Base-by-base conservation (phyloP, 176 grass and related monocot genomes). In the Stipa capillata region DNA sequence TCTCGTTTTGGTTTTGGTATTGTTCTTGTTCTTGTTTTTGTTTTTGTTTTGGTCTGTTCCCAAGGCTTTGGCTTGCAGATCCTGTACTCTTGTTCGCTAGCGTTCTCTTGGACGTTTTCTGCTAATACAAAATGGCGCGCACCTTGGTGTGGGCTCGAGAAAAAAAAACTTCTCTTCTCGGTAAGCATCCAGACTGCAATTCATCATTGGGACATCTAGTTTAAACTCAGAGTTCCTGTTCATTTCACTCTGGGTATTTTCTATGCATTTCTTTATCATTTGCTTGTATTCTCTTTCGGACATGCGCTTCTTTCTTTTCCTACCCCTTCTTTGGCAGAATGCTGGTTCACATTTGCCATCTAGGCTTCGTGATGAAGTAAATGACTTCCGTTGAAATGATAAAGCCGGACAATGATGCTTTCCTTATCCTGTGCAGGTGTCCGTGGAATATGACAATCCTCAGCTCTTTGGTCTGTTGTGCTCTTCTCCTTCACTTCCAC, bases 201-300 rank as follows among this genome's bases (percentile, higher is more conserved):
- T 69, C 69, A 55, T 59, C 35, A 71, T 65, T 6, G 83, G 59
- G 10, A 44, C 57, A 86, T 54, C 43, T 39, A 79, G 43, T 55
- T 70, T 54, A 21, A 87, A 77, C 35, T 92, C 87, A 76, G 56
- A 71, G 56, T 92, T 83, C 49, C 72, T 88, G 25, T 79, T 82
- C 66, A 90, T 88, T 86, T 85, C 87, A 90, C 21, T 58, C 68
- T 89, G 87, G 29, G 94, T 94, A 25, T 86, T 89, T 53, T 84
- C 87, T 51, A 94, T 84, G 75, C 85, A 93, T 67, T 90, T 86
- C 34, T 90, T 77, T 73, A 97, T 86, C 68, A 94, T 72, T 44
- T 82, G 50, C 48, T 94, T 89, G 65, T 78, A 88, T 54, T 94
- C 82, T 65, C 55, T 86, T 50, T 81, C 35, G 41, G n/a, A 59